A percentile compares a stretch with the other conserved stretches of the same genome.
Conservation (phyloP, 192 early-diverging fungal species). For the Glomus cerebriforme region DNA sequence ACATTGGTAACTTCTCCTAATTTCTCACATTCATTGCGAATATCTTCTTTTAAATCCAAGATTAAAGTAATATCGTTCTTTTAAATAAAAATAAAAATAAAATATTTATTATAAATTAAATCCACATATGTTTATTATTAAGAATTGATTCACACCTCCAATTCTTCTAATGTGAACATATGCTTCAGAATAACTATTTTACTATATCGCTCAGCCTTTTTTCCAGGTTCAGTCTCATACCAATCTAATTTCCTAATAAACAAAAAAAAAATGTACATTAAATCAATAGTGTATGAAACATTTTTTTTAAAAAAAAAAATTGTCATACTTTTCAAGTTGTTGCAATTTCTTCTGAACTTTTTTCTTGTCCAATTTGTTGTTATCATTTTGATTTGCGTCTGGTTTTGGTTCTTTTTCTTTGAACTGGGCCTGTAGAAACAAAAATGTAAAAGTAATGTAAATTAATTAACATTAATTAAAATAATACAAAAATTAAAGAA, state of each 20-base stretch:
- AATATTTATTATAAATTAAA: not conserved
- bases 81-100: slow-evolving; percentile 6
- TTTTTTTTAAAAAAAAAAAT: not conserved
- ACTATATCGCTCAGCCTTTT: slow-evolving; percentile 72
- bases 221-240: slow-evolving; percentile 73
- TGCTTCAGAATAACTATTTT: slow-evolving; percentile 91
- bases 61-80: slow-evolving; percentile 83
- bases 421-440: slow-evolving; percentile 83
- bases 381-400: slow-evolving; percentile 36
- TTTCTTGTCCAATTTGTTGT: slow-evolving; percentile 48
- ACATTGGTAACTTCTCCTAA: slow-evolving; percentile 94
- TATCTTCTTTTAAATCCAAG: slow-evolving; percentile 92
- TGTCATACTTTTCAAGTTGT: slow-evolving; percentile 72
- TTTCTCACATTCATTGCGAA: slow-evolving; percentile 91
- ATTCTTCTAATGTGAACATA: slow-evolving; percentile 90
- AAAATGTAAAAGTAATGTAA: not conserved
- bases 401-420: slow-evolving; percentile 64
- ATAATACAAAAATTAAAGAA: not conserved
- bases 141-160: slow-evolving; percentile 75
- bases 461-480: slow-evolving; percentile 10
- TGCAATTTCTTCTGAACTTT: slow-evolving; percentile 66
- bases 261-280: not conserved
- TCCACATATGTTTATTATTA: not conserved
- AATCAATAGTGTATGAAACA: not conserved
- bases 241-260: slow-evolving; percentile 82